A percentile compares a stretch with the other conserved stretches of the same genome.
Conservation (phyloP, 768 basidiomycete species). For the Stropharia rugosoannulata region DNA sequence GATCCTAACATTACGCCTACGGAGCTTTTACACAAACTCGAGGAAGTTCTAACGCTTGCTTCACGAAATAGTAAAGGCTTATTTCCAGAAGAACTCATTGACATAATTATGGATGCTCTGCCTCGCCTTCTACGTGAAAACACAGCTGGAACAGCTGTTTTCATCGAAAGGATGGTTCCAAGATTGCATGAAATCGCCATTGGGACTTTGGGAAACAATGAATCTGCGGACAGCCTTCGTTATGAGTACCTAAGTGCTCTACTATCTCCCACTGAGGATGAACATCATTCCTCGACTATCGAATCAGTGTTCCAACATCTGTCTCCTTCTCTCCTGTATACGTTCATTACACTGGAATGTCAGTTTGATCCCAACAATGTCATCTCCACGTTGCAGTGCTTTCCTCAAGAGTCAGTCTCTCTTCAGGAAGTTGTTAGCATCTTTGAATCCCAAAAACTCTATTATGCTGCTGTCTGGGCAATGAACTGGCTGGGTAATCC, state of each 20-base stretch:
- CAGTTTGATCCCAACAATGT: conserved; percentile 64
- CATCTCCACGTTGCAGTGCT: conserved; percentile 56
- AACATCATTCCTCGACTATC: conserved; percentile 27
- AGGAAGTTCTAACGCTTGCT: conserved; percentile 56
- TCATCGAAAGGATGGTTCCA: conserved; percentile 73
- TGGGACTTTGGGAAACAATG: conserved; percentile 39
- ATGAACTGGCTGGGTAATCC: conserved; percentile 64
- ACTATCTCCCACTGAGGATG: conserved; percentile 49
- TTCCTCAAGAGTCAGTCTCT: conserved; percentile 55
- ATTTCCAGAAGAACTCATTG: conserved; percentile 55
- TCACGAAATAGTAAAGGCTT: conserved; percentile 43
- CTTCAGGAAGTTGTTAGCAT: conserved; percentile 52
- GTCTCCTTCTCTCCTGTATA: conserved; percentile 48
- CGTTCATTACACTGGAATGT: conserved; percentile 75
- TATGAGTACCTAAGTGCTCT: conserved; percentile 79
- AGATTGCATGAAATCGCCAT: conserved; percentile 66
- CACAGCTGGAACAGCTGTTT: conserved; percentile 63
- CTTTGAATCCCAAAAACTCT: conserved; percentile 67
- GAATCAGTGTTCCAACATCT: conserved; percentile 41
- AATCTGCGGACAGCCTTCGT: conserved; percentile 44
- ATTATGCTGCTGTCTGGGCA: conserved; percentile 83
- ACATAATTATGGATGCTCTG: conserved; percentile 56
- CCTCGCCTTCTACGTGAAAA: conserved; percentile 62
- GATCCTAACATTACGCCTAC: conserved; percentile 62
- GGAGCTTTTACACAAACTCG: conserved; percentile 66